Evolutionary conservation across 2,329 filamentous ascomycete genomes (phyloP).

Genomic region (Penicillium brevicompactum): DNA sequence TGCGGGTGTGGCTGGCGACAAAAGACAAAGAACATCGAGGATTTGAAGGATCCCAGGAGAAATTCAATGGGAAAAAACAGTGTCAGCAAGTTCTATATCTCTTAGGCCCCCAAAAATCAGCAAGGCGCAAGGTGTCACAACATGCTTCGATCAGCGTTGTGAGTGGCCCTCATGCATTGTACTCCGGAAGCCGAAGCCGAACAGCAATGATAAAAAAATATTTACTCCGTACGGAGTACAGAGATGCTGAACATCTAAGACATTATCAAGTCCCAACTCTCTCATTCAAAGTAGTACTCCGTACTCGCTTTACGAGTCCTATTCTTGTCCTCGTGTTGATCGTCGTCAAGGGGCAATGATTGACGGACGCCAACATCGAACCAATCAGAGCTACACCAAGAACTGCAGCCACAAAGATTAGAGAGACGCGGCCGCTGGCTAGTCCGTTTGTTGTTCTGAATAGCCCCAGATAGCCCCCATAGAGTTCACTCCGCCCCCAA

Average conservation of each 20-base stretch:
- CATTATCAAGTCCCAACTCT: too few species aligned
- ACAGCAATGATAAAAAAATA: too few species aligned
- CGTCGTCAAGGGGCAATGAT: not conserved
- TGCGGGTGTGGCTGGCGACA: slow-evolving; percentile 1
- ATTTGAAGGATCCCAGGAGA: not conserved
- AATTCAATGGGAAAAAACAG: not conserved
- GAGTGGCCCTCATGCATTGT: too few species aligned
- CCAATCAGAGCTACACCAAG: not conserved
- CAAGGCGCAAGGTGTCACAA: not conserved
- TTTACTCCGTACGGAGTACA: too few species aligned
- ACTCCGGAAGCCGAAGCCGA: too few species aligned
- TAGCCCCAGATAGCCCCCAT: too few species aligned
- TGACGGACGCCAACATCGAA: not conserved
- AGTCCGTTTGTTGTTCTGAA: too few species aligned
- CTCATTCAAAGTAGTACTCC: too few species aligned
- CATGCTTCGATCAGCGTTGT: not conserved
- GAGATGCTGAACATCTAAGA: too few species aligned
- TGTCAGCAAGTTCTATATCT: not conserved
- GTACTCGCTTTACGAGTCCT: not conserved
- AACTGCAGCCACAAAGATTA: too few species aligned
- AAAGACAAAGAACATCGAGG: not conserved
- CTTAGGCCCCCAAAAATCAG: slow-evolving; percentile 5
- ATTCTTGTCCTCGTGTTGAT: not conserved
- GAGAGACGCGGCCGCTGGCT: too few species aligned
- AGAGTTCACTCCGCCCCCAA: not conserved